Percentiles rank a stretch among this genome's conserved stretches.
phyloP scores from a whole-genome alignment of 257 asterid genomes.

The Avicennia marina region DNA sequence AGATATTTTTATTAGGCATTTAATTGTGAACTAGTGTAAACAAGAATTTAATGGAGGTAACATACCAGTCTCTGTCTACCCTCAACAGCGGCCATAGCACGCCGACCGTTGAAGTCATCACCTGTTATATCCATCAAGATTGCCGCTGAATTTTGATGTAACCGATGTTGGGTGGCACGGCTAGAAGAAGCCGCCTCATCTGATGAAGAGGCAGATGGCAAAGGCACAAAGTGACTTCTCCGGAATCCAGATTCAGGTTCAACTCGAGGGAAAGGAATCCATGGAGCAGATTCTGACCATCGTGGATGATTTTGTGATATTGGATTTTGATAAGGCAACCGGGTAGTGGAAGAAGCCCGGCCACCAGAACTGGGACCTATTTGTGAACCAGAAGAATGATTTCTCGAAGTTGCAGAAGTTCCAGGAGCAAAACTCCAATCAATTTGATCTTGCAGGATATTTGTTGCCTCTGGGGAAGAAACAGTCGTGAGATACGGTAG shows the following conservation, averaged over 20 bases:
- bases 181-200: slow-evolving; percentile 42
- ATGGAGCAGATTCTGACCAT: slow-evolving; percentile 38
- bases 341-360: slow-evolving; percentile 31
- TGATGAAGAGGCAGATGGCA: slow-evolving; percentile 45
- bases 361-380: slow-evolving; percentile 31
- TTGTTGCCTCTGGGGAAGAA: slow-evolving; percentile 50
- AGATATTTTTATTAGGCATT: no score
- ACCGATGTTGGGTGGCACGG: slow-evolving; percentile 29
- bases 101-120: slow-evolving; percentile 51
- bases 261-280: slow-evolving; percentile 41
- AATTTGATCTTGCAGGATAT: slow-evolving; percentile 42
- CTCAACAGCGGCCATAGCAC: slow-evolving; percentile 59
- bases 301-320: slow-evolving; percentile 42
- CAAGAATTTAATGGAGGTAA: slow-evolving; percentile 6
- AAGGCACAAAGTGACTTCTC: slow-evolving; percentile 44
- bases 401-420: slow-evolving; percentile 44
- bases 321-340: slow-evolving; percentile 56
- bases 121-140: slow-evolving; percentile 35
- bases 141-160: slow-evolving; percentile 40
- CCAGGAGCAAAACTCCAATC: slow-evolving; percentile 63
- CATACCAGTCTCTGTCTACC: slow-evolving; percentile 71
- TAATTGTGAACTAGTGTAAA: background rate
- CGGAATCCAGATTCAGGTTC: slow-evolving; percentile 50
- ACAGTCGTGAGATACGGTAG: slow-evolving; percentile 39
- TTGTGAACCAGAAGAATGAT: slow-evolving; percentile 39